phyloP scores from a whole-genome alignment of 129 eudicot species.

The Solidago caesia region DNA sequence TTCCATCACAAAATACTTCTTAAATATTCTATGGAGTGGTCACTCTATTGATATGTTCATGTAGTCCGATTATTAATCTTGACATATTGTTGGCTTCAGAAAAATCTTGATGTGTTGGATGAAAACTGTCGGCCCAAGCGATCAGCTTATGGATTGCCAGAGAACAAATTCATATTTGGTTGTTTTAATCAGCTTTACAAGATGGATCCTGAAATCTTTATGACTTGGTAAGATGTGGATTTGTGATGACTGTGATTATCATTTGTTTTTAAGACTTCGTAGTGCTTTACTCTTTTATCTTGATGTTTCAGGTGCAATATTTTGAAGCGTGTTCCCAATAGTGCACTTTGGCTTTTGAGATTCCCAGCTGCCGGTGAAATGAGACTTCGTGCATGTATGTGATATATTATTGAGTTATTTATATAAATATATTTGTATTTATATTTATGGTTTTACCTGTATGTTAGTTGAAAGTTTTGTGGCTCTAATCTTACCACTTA shows the following conservation, averaged over 20 bases:
- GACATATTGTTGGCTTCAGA: conserved; percentile 39
- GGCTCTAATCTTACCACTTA: not conserved
- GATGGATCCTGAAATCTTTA: conserved; percentile 93
- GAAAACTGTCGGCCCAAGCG: conserved; percentile 64
- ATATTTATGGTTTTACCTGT: not conserved
- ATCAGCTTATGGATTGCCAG: conserved; percentile 91
- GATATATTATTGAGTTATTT: not conserved
- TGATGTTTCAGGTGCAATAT: conserved; percentile 82
- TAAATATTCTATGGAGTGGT: not conserved
- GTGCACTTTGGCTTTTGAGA: conserved; percentile 92
- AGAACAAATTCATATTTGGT: conserved; percentile 86
- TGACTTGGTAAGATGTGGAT: conserved; percentile 62
- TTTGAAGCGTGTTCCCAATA: conserved; percentile 87
- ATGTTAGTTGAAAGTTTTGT: not conserved
- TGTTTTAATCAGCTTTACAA: conserved; percentile 95
- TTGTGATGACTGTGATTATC: conserved; percentile 1
- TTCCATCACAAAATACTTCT: not conserved
- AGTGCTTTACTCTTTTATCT: not conserved
- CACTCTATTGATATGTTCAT: not conserved
- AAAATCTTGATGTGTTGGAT: conserved; percentile 92
- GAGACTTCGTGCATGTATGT: conserved; percentile 91
- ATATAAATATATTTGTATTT: conserved; percentile 4
- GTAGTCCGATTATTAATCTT: conserved; percentile 9
- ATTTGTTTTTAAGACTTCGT: not conserved
- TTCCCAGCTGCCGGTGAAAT: conserved; percentile 97